Base-by-base conservation (phyloP, 805 yeast genomes). In the Myxozyma mucilagina region DNA sequence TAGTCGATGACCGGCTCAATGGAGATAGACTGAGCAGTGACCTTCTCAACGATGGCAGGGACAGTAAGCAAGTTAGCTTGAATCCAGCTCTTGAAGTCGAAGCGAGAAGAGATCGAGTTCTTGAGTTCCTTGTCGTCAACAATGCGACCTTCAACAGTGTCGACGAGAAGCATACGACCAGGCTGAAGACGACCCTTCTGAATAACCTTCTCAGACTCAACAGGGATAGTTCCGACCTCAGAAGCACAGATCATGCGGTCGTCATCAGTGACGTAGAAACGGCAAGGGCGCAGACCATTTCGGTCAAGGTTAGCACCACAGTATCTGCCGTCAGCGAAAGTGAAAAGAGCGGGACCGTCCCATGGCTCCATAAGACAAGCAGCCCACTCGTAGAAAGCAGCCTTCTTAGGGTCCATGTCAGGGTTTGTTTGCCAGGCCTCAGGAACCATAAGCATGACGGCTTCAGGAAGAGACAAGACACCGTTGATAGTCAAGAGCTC, bases 331-430 rank as follows among this genome's bases (percentile, higher is more conserved):
- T 93, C 98, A 41, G 97, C 93, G 75, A 93, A 94, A 35, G 96
- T 91, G 79, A 93, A 89, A 68, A 94, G 79, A 39, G 98, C 98
- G 18, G 99, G 99, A 67, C 99, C 99, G 78, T 93, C 99, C 99
- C 99, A 93, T 8, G 98, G 98, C 79, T 93, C 99, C 97, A 94
- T 94, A 67, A 93, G 78, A 78, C 97, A 91, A 11, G 98, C 97
- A 51, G 97, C 98, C 98, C 98, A 93, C 75, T 94, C 97, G 78
- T 93, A 93, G 76, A 96, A 93, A 0, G 98, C 97, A 70, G 83
- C 85, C 78, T 92, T 89, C 75, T 88, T 87, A 58, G 96, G 90
- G 74, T 93, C 97, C 88, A 93, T 91, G 55, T 71, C 69, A 57
- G 76, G 75, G 76, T 92, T 94, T 73, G 89, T 88, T 76, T 93